Evolutionary conservation across 805 yeast species (phyloP), one percentile per base, ranked within the genome.

Genomic region (Danielozyma ontarioensis): DNA sequence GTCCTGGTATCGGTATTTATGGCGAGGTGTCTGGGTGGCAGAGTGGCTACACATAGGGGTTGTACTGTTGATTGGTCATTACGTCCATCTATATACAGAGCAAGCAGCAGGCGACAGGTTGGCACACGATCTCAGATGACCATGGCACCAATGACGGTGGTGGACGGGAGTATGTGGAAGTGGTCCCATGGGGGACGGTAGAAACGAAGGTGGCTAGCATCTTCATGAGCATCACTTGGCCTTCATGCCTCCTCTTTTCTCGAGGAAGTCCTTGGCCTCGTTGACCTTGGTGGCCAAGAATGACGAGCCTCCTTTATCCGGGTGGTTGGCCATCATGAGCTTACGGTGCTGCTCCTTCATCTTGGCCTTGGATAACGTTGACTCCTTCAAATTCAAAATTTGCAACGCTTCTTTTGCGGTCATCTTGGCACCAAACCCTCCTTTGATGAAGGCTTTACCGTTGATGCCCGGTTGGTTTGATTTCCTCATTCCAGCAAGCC

Each of bases 341-440:
- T 69, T 70, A 62, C 96, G 76, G 55, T 89, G 96, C 39, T 78
- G 80, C 41, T 81, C 87, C 53, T 83, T 82, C 50, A 88, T 68
- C 48, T 71, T 79, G 39, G 78, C 72, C 57, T 75, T 78, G 27
- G 75, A 68, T 50, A 79, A 60, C 15, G 72, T 77, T 24, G 76
- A 66, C 55, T 83, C 93, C 43, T 74, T 79, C 48, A 88, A 65
- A 50, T 82, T 83, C 46, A 90, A 72, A 19, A 90, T 84, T 53
- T 77, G 88, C 40, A 88, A 69, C 3, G 97, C 97, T 55, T 90
- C 98, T 46, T 76, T 80, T 28, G 89, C 80, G 37, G 74, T 72
- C 95, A 90, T 87, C 58, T 90, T 93, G n/a, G 76, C 57, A 24
- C 89, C 96, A 61, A 90, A 90, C 1, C 96, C 86, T 36, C 97